Base-by-base conservation (phyloP, 176 grass and related monocot species). In the Aegilops sharonensis region DNA sequence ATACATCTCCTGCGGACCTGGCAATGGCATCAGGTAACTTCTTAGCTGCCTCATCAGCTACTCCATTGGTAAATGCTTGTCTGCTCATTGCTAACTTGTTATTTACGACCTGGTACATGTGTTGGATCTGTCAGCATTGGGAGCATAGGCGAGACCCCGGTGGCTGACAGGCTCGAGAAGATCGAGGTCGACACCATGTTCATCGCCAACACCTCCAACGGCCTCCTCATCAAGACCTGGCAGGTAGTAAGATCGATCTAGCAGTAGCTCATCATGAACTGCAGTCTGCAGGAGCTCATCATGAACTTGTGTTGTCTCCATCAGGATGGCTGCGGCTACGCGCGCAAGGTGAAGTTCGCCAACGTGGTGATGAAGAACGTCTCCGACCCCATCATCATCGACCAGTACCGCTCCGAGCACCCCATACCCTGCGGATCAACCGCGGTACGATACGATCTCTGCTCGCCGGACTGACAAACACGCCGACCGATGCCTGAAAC, bases 211-310 rank as follows among this genome's bases (percentile, higher is more conserved):
- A 87, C 90, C 11, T 50, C 88, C 75, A 92, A 94, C 60, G 92
- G 92, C 18, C 85, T 88, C 25, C 90, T 92, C 73, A 93, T 97
- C 89, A 97, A 97, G 75, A 97, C 88, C 50, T 97, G 95, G 95
- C 92, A 97, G 95, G 25, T 25, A 25, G 25, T 25, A 25, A 25
- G 25, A 25, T 25, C 25, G 48, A 52, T 52, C 42, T 43, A 43
- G 10, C 42, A 43, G 42, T 43, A 43, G 42, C 42, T 45, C 42
- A 45, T 45, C 37, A 64, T 24, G 64, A 56, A 62, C 9, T 11
- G n/a, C 31, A 40, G 8, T 24, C 9, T 11, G n/a, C 31, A 40
- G 8, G 36, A 67, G 15, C 75, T 57, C 54, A 17, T 52, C 15
- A 54, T 17, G 18, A 59, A 18, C 52, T 56, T 1, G 0, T 59